Base-by-base conservation (phyloP, 2,329 filamentous ascomycete species). In the Remersonia thermophila region DNA sequence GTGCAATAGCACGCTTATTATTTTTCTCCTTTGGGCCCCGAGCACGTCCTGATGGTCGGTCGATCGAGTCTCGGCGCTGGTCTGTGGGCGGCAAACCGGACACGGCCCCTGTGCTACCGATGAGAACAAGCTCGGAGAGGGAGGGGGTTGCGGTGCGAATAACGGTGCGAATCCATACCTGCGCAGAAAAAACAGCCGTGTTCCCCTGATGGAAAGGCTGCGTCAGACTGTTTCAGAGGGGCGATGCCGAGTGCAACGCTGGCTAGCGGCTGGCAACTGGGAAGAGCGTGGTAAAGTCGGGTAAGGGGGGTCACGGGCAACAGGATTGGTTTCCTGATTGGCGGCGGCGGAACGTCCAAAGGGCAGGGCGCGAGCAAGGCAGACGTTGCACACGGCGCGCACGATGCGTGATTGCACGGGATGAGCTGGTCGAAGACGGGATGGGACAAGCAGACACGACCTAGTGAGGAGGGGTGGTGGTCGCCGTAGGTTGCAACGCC, bases 221-320 rank as follows among this genome's bases (percentile, higher is more conserved):
- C 56, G 52, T 59, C 58, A 58, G 52, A 44, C 34, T 43, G 58
- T 61, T 61, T 61, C 58, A 61, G 53, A 35, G 12, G 33, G 26
- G 29, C 26, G 37, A 37, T 40, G 43, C 30, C 35, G 41, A 45
- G 39, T 35, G 47, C 30, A 39, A 44, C 42, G 41, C 42, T 40
- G 37, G 38, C 32, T 13, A 37, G 18, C 6, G 13, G 10, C 9
- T 13, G 20, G 27, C 12, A 30, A 32, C n/a, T 28, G 31, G 16
- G 8, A 9, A 23, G 5, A 23, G 9, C 20, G 20, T 23, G 20
- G 9, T 23, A 9, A 23, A 23, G 5, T 9, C 5, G 20, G 9
- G 20, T 9, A 23, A 9, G 20, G 20, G 9, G 20, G 9, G 20
- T 23, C 20, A 23, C 20, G 20, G 20, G 20, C 20, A 9, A 32